A percentile compares a stretch with the other conserved stretches of the same genome.
Evolutionary conservation across 1,284 basidiomycete species (phyloP).

Genomic region (Cryptococcus wingfieldii): DNA sequence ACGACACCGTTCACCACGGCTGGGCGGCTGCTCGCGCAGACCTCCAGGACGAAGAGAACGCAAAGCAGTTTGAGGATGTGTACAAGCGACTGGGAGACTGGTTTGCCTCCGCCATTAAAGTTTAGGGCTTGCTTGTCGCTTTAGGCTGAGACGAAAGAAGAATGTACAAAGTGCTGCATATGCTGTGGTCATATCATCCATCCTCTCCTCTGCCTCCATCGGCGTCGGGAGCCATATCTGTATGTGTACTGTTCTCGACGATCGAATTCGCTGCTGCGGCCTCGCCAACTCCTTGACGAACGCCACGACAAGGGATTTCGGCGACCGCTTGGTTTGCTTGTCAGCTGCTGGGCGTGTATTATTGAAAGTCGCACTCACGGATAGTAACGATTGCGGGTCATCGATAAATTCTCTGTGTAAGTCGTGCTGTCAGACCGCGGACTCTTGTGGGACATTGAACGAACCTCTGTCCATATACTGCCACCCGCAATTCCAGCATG

Average conservation of each 20-base stretch:
- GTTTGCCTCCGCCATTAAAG: conserved; percentile 40
- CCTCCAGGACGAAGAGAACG: conserved; percentile 60
- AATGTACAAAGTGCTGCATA: conserved; percentile 2
- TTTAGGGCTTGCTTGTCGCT: not conserved
- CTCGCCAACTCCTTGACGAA: conserved; percentile 5
- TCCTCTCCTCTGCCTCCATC: conserved; percentile 3
- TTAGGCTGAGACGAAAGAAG: not conserved
- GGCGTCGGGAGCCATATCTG: conserved; percentile 10
- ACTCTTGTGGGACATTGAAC: conserved; percentile 1
- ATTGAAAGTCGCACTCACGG: conserved; percentile 15
- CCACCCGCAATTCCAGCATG: conserved; percentile 25
- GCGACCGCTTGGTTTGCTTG: conserved; percentile 12
- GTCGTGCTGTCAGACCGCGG: not conserved
- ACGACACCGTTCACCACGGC: conserved; percentile 57
- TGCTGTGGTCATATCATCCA: not conserved
- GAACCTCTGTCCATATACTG: conserved; percentile 8
- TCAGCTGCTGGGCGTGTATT: not conserved
- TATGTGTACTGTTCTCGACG: conserved; percentile 22
- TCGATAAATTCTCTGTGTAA: not conserved
- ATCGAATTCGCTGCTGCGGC: conserved; percentile 15
- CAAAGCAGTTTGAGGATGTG: conserved; percentile 63
- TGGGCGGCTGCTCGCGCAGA: conserved; percentile 68
- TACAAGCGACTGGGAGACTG: conserved; percentile 58
- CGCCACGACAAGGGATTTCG: conserved; percentile 12
- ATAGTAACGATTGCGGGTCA: conserved; percentile 16